These are phyloP conservation scores for Hysterangium stoloniferum DNA, from an alignment of 768 basidiomycete genomes.

Conservation along the genomic window DNA sequence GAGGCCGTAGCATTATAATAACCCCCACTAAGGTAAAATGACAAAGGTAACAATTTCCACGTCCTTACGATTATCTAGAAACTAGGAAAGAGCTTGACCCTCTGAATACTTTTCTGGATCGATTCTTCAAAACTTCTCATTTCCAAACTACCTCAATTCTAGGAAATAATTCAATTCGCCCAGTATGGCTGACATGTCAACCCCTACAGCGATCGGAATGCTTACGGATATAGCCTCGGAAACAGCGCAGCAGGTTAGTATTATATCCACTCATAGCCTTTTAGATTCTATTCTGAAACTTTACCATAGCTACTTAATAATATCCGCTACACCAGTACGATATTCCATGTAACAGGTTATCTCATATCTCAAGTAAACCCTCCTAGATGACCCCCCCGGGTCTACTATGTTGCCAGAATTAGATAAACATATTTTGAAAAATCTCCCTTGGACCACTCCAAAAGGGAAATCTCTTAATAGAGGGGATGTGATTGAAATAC, in stretches of 20 bases:
- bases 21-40: no score
- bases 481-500: slow-evolving; percentile 68
- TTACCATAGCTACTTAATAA: slow-evolving; percentile 34
- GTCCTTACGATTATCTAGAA: no score
- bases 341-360: not conserved
- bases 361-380: slow-evolving; percentile 1
- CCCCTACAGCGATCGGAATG: slow-evolving; percentile 3
- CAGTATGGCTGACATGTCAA: no score
- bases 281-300: no score
- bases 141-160: no score
- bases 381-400: slow-evolving; percentile 24
- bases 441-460: not conserved
- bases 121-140: no score
- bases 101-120: no score
- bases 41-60: no score
- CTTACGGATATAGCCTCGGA: slow-evolving; percentile 6
- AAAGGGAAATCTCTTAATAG: slow-evolving; percentile 28
- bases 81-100: no score
- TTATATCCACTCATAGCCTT: not conserved
- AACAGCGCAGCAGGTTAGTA: slow-evolving; percentile 9
- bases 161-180: no score
- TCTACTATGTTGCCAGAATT: slow-evolving; percentile 27
- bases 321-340: slow-evolving; percentile 32
- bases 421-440: slow-evolving; percentile 24
- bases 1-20: no score